Base-by-base conservation (phyloP, 2,329 filamentous ascomycete genomes). In the Beauveria asiatica region DNA sequence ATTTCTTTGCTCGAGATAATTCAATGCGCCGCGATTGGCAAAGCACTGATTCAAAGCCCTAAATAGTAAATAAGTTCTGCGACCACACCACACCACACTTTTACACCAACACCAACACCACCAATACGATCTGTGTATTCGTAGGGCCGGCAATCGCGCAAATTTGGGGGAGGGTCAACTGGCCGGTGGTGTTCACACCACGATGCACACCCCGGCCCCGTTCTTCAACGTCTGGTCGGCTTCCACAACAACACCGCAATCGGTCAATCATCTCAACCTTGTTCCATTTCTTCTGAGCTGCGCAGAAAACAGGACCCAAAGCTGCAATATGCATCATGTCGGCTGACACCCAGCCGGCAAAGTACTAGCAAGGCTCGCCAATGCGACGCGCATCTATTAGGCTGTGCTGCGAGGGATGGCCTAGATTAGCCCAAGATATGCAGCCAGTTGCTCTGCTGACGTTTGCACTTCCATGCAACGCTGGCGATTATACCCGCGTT, bases 131-230 rank as follows among this genome's bases (percentile, higher is more conserved):
- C 56, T 58, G 39, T 44, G 21, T 33, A 11, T 33, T 11, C 10
- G 10, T 25, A 58, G 23, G 48, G 46, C 56, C 17, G 48, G 46
- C 46, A 51, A 58, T 58, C 56, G 56, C 23, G 48, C 48, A 51
- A 44, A 52, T 25, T 45, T 11, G 46, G 39, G 37, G 56, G 56
- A 45, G 56, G 37, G 56, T 50, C 27, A 19, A 42, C 33, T 8
- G n/a, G 25, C 37, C 21, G 6, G 23, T 58, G 56, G 56, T 52
- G 56, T 58, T n/a, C 19, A 58, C 56, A 58, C 56, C 56, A 58
- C 17, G 46, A 58, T 37, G 56, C 37, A 44, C 10, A 58, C 46
- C 48, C 48, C 39, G n/a, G 56, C n/a, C 21, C 25, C 25, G 11
- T 17, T 52, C 19, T 52, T 45, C n/a, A 30, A 44, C 39, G 30